Evolutionary conservation across 805 yeast species (phyloP), one percentile per base, ranked within the genome.

Genomic region (Kregervanrija delftensis): DNA sequence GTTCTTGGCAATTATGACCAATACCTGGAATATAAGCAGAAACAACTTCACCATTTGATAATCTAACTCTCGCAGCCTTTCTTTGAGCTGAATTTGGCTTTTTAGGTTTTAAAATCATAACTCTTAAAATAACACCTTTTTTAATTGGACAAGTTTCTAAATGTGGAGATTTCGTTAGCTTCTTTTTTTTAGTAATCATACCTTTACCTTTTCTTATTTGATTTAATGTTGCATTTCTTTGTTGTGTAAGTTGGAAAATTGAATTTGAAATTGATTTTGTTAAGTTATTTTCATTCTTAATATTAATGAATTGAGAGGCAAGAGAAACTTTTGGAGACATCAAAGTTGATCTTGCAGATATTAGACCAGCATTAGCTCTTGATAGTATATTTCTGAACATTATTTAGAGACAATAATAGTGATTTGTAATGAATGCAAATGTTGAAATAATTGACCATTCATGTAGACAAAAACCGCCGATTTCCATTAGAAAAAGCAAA

Each of bases 11-110:
- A 60, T 93, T 93, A 66, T 93, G 99, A 15, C 99, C 99, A 62
- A 93, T 97, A 44, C 99, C 99, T 12, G 97, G 96, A 46, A 93
- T 93, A 63, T 89, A 90, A 1, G 96, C 96, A 39, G 91, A 82
- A 13, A 93, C 77, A 41, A 86, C 81, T 52, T 82, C 83, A 28
- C 98, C 99, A 57, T 86, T 91, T 10, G 95, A 77, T 49, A 93
- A 73, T 66, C 96, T 78, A 16, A 93, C 98, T 71, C 98, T 84
- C 51, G 95, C 89, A 39, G 95, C 96, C 65, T 93, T 93, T 69
- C 99, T 79, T 68, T 90, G 91, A 14, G 99, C 97, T 37, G 98
- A 91, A 71, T 93, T 93, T 33, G 99, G 99, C 64, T 93, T 93
- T 72, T 93, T 93, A 39, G 99, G 99, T 66, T 93, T 93, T 54